Conservation (phyloP, 1,139 yeast genomes). For the Hyphopichia buzzinii region DNA sequence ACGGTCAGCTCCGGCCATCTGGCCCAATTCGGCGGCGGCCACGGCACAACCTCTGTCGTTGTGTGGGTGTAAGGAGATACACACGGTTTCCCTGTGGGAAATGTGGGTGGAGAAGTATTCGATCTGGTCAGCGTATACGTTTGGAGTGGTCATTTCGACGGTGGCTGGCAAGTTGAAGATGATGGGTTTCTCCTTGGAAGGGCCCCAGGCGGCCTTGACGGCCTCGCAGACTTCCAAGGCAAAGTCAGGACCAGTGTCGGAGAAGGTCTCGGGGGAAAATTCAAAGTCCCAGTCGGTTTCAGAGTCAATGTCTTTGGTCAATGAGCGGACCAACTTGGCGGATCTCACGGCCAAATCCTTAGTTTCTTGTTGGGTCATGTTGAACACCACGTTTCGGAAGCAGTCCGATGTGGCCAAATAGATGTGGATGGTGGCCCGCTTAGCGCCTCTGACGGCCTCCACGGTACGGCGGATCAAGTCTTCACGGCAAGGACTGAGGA, state of each 20-base stretch:
- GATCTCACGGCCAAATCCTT: conserved; percentile 79
- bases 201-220: conserved; percentile 93
- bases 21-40: conserved; percentile 94
- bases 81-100: conserved; percentile 77
- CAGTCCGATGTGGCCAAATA: conserved; percentile 90
- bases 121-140: conserved; percentile 93
- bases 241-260: conserved; percentile 83
- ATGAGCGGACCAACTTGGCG: conserved; percentile 71
- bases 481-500: conserved; percentile 87
- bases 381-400: conserved; percentile 89
- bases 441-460: conserved; percentile 86
- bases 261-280: conserved; percentile 93
- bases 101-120: conserved; percentile 83
- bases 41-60: conserved; percentile 98
- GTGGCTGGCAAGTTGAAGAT: conserved; percentile 97
- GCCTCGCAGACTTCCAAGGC: conserved; percentile 90
- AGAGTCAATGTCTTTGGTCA: conserved; percentile 80
- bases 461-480: conserved; percentile 86
- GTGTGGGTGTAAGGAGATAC: conserved; percentile 91
- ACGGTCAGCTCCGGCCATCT: conserved; percentile 95
- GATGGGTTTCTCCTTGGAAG: conserved; percentile 76
- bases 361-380: conserved; percentile 78
- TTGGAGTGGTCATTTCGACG: conserved; percentile 94
- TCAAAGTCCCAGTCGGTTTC: conserved; percentile 87
- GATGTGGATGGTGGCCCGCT: conserved; percentile 84